Percentiles rank a stretch among this genome's conserved stretches.
phyloP scores from a whole-genome alignment of 331 rosid species.

The Quercus lobata region DNA sequence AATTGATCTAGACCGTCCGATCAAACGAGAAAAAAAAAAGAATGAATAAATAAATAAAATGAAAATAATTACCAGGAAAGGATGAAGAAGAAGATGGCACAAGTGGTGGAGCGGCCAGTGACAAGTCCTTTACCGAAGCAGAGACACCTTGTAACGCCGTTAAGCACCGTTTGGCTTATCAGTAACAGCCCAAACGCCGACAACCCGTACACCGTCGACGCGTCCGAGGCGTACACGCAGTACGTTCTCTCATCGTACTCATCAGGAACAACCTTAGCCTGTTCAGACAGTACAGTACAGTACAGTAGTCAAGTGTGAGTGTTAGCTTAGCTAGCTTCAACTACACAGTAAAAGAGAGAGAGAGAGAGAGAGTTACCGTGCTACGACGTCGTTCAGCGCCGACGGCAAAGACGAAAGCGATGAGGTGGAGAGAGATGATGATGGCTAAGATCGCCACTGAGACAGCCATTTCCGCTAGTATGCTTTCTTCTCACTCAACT shows the following conservation, averaged over 20 bases:
- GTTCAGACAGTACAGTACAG: neutral
- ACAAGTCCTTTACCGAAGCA: constrained; percentile 89
- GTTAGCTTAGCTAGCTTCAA: neutral
- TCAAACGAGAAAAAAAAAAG: neutral
- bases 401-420: constrained; percentile 80
- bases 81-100: constrained; percentile 61
- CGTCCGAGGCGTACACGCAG: constrained; percentile 78
- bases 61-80: constrained; percentile 59
- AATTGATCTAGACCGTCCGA: neutral
- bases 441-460: constrained; percentile 52
- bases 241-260: constrained; percentile 63
- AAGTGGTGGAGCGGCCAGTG: constrained; percentile 57
- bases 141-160: constrained; percentile 77
- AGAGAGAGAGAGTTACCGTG: constrained; percentile 27
- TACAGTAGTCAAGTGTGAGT: neutral
- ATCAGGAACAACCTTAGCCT: constrained; percentile 66
- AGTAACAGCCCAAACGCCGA: constrained; percentile 59
- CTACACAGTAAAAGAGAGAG: neutral
- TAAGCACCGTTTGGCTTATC: constrained; percentile 59
- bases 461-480: constrained; percentile 44
- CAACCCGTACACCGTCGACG: constrained; percentile 83
- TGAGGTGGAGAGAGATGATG: constrained; percentile 69
- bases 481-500: neutral
- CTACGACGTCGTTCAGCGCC: constrained; percentile 98
- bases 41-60: neutral